Evolutionary conservation across 495 filamentous ascomycete genomes (phyloP), one percentile per base, ranked within the genome.

Genomic region (Neurospora sp.): DNA sequence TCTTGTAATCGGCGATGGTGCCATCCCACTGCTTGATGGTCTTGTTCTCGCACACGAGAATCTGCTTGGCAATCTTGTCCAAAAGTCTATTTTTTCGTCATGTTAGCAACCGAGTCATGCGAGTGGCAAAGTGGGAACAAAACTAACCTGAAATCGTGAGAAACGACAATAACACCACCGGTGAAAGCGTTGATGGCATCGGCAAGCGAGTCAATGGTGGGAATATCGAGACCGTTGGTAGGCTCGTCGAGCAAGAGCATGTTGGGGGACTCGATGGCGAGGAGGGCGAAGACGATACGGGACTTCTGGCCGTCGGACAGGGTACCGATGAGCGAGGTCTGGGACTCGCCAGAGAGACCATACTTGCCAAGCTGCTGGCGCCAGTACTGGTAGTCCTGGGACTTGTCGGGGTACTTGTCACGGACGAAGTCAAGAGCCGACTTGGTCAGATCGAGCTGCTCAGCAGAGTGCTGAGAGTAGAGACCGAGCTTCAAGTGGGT

Each of bases 1-100:
- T 94, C 93, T 99, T 99, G 91, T 99, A 99, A 71, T 92, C 87
- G 73, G 91, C 91, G 79, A 99, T 99, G 39, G 82, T 84, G 75
- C 96, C 96, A 69, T 94, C 91, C 96, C 96, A 99, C 75, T 89
- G 83, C 75, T 88, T 89, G 74, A 98, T 91, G 2, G 93, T 93
- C 87, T 92, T 93, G 88, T 98, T 91, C 84, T 99, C 96, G 84
- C 96, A 99, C 42, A 99, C 96, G 82, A 98, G 89, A 83, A 99
- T 99, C 81, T 99, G 94, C 88, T 98, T 99, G 75, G 96, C 96
- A 81, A 99, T 99, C 88, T 97, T 98, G 87, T 99, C 96, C 73
- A 99, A 91, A 75, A 99, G 85, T 86, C 93, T 95, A 76, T 39
- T 73, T 81, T 81, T 72, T 82, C 68, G 74, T 71, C 18, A 44